Conservation (phyloP, 345 rosid species). For the Capsella bursapastoris region DNA sequence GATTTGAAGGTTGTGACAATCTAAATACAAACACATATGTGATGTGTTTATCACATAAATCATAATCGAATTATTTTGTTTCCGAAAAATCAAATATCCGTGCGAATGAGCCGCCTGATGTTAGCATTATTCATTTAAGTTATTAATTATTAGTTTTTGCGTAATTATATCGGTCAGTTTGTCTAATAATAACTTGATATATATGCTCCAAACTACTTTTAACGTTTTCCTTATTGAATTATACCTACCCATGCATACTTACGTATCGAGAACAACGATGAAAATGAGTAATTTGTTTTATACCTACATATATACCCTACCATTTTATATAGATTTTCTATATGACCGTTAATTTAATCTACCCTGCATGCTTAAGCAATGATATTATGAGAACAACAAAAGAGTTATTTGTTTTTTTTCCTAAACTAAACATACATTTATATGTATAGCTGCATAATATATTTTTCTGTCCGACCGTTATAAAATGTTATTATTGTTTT, state of each 20-base stretch:
- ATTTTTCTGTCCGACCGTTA: constrained; percentile 1
- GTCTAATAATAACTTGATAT: background rate
- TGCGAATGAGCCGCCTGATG: background rate
- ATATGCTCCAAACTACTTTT: background rate
- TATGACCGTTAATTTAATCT: constrained; percentile 7
- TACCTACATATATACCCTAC: too few species aligned
- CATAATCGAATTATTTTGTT: too few species aligned
- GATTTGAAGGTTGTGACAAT: too few species aligned
- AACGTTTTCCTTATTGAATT: background rate
- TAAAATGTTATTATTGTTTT: background rate
- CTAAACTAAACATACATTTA: background rate
- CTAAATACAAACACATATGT: too few species aligned
- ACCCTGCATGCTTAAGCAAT: constrained; percentile 23
- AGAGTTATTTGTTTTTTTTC: background rate
- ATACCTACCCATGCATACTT: constrained; percentile 5
- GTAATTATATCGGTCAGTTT: background rate
- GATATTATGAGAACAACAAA: constrained; percentile 14
- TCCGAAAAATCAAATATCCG: too few species aligned
- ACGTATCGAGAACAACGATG: background rate
- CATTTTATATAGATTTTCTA: background rate
- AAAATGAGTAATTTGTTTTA: constrained; percentile 2
- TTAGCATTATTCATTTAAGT: background rate
- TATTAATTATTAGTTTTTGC: background rate
- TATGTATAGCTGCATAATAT: background rate
- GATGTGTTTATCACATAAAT: too few species aligned